A percentile compares a stretch with the other conserved stretches of the same genome.
Evolutionary conservation across 805 yeast species (phyloP).

Genomic region (Kuraishia borneana): DNA sequence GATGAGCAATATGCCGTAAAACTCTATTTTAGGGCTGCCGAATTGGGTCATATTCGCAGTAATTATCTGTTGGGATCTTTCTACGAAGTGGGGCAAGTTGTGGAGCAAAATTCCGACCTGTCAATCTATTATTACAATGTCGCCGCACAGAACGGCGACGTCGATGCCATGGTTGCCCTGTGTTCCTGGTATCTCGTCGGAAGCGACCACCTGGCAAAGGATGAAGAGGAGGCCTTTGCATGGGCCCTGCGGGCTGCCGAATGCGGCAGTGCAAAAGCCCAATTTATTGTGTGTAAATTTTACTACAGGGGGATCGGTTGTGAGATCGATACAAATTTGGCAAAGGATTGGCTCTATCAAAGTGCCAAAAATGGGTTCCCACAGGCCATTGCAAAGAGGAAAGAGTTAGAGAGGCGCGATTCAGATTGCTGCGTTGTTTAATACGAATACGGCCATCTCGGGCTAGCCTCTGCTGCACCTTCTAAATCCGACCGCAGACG

Average conservation of each 20-base stretch:
- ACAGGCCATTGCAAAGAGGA: slow-evolving; percentile 1
- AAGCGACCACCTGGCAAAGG: slow-evolving; percentile 71
- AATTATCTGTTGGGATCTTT: slow-evolving; percentile 71
- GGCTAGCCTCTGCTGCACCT: no score
- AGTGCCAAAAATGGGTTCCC: slow-evolving; percentile 42
- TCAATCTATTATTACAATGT: slow-evolving; percentile 89
- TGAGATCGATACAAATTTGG: slow-evolving; percentile 38
- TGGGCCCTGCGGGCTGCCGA: slow-evolving; percentile 90
- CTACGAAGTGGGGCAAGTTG: slow-evolving; percentile 71
- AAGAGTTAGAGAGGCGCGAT: neutral
- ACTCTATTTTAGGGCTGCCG: slow-evolving; percentile 79
- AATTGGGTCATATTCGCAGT: slow-evolving; percentile 74
- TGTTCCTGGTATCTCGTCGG: slow-evolving; percentile 98
- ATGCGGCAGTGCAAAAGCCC: slow-evolving; percentile 68
- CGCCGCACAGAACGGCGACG: slow-evolving; percentile 83
- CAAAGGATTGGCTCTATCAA: slow-evolving; percentile 63
- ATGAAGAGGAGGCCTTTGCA: slow-evolving; percentile 79
- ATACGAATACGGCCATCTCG: no score
- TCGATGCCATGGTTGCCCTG: slow-evolving; percentile 82
- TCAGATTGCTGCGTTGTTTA: neutral
- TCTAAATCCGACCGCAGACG: no score
- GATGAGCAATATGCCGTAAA: slow-evolving; percentile 80
- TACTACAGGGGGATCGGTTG: slow-evolving; percentile 86
- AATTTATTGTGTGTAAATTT: slow-evolving; percentile 74
- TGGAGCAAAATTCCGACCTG: slow-evolving; percentile 70